Evolutionary conservation across 805 yeast genomes (phyloP), one percentile per base, ranked within the genome.

Genomic region (Grigorovia yakushimaensis): DNA sequence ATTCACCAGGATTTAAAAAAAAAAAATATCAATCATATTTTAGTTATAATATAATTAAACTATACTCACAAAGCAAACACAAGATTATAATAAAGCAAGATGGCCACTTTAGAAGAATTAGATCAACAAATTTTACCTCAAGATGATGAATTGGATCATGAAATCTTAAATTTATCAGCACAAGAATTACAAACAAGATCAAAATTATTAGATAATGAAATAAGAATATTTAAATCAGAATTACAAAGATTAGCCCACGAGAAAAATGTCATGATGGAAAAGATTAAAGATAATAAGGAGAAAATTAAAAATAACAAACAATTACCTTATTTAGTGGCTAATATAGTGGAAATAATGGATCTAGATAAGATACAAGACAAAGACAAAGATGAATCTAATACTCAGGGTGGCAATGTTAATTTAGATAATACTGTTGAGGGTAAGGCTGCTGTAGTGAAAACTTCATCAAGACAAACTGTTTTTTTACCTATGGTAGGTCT

Each of bases 401-500:
- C 84, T 52, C 96, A 93, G 65, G 98, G 98, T 37, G 97, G 98
- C 49, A 91, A 89, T 61, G 84, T 88, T 42, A 97, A 93, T 67
- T 71, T 87, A 56, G 96, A 93, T 62, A 85, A 96, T 42, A 77
- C 94, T 11, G 81, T 96, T 52, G 78, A 79, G 41, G 98, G 98
- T 6, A 88, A 91, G 68, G 88, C 95, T n/a, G 99, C 99, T 1
- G 98, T 93, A 36, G 86, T 93, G 52, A 93, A 93, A 68, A 93
- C 99, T 0, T 87, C 96, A 0, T 93, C 98, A 9, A 81, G 99
- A 62, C 99, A 93, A 64, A 93, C 99, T 2, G 95, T 93, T 33
- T 93, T 93, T 59, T 72, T 93, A 62, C 99, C 99, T 35, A 77
- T 93, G 68, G 85, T 93, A 49, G 99, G 99, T 19, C 72, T 93